Evolutionary conservation across 2,329 filamentous ascomycete genomes (phyloP).

Genomic region (Aspergillus bombycis): DNA sequence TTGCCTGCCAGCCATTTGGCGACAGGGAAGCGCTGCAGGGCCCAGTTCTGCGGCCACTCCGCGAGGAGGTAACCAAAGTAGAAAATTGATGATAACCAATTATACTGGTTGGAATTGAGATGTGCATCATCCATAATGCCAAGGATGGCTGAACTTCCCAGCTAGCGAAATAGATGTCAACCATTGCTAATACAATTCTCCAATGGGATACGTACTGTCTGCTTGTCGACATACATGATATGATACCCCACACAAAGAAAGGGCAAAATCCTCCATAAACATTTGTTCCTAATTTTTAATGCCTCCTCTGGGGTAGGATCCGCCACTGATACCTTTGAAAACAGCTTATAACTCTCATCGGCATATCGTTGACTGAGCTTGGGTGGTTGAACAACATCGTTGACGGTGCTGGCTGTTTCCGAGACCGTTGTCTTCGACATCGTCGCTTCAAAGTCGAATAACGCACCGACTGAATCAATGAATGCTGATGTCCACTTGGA

Average conservation of each 20-base stretch:
- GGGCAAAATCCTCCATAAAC: constrained; percentile 40
- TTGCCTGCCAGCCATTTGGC: constrained; percentile 41
- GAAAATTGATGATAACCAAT: constrained; percentile 49
- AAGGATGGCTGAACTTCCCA: constrained; percentile 32
- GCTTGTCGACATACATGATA: constrained; percentile 46
- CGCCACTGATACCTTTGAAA: constrained; percentile 41
- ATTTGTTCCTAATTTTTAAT: constrained; percentile 31
- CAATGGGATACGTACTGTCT: constrained; percentile 31
- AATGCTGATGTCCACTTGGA: neutral
- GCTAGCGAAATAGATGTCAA: constrained; percentile 3
- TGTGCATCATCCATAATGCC: constrained; percentile 37
- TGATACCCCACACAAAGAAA: constrained; percentile 46
- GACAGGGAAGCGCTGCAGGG: constrained; percentile 46
- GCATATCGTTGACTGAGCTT: constrained; percentile 44
- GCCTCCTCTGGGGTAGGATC: constrained; percentile 37
- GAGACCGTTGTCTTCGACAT: neutral
- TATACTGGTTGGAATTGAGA: constrained; percentile 34
- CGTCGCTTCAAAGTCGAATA: neutral
- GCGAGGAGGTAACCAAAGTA: constrained; percentile 47
- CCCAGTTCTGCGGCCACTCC: constrained; percentile 46
- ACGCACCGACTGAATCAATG: neutral
- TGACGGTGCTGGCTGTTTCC: neutral
- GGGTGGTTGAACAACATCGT: constrained; percentile 2
- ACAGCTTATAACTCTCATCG: constrained; percentile 49
- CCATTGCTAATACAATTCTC: neutral